Evolutionary conservation across 495 filamentous ascomycete species (phyloP).

Genomic region (Chaetomium cochliodes): DNA sequence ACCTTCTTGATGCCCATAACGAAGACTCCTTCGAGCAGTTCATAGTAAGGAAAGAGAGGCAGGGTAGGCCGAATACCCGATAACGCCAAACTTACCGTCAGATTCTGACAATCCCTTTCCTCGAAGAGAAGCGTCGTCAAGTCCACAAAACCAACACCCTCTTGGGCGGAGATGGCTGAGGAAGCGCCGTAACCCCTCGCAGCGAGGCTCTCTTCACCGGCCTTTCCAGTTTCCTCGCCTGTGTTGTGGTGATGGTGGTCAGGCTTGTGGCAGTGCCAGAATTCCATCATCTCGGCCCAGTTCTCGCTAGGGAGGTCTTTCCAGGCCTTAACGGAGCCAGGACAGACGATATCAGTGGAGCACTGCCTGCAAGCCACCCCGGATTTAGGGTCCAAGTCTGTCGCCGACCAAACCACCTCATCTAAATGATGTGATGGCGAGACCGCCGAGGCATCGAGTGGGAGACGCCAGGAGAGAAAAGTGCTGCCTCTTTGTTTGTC

Average conservation of each 20-base stretch:
- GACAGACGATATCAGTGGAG: constrained; percentile 42
- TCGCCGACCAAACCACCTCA: constrained; percentile 68
- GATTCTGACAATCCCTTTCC: constrained; percentile 58
- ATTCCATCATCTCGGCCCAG: constrained; percentile 99
- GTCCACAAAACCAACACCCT: constrained; percentile 74
- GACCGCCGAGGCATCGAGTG: constrained; percentile 38
- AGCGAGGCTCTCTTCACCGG: constrained; percentile 46
- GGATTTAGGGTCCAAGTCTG: constrained; percentile 53
- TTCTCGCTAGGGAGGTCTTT: constrained; percentile 93
- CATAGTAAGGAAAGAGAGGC: constrained; percentile 20
- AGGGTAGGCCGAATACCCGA: not conserved
- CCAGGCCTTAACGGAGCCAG: constrained; percentile 60
- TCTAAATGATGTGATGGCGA: constrained; percentile 36
- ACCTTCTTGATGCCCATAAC: constrained; percentile 82
- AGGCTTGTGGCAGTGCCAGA: constrained; percentile 99
- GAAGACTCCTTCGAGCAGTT: not conserved
- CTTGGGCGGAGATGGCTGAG: constrained; percentile 61
- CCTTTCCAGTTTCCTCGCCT: constrained; percentile 28
- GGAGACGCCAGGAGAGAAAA: constrained; percentile 69
- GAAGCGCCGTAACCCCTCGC: constrained; percentile 74
- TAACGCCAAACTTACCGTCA: constrained; percentile 57
- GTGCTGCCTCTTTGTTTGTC: constrained; percentile 34
- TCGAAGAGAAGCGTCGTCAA: constrained; percentile 70
- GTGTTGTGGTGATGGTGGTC: constrained; percentile 36
- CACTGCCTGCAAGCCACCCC: constrained; percentile 68